Conservation (phyloP, 768 basidiomycete species). For the Auricularia heimuer region DNA sequence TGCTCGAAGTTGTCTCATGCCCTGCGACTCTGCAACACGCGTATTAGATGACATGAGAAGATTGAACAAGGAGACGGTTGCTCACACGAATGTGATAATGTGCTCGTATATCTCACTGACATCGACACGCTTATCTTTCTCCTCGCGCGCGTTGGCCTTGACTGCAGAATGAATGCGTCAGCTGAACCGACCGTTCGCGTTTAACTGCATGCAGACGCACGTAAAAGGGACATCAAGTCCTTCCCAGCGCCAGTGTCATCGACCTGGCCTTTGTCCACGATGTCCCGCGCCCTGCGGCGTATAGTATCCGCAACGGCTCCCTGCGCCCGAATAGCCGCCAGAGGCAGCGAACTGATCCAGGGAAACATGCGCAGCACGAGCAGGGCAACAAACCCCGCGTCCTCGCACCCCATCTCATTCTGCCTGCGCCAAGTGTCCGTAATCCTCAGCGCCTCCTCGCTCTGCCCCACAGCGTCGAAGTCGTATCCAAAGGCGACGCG, state of each 20-base stretch:
- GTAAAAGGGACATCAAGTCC: conserved; percentile 4
- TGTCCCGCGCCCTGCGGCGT: conserved; percentile 14
- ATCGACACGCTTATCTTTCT: conserved; percentile 1
- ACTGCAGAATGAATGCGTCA: background rate
- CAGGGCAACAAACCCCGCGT: conserved; percentile 13
- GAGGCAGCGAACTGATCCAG: conserved; percentile 16
- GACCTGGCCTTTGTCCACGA: conserved; percentile 15
- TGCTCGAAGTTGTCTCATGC: conserved; percentile 33
- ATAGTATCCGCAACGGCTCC: conserved; percentile 19
- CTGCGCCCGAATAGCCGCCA: conserved; percentile 19
- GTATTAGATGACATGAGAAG: background rate
- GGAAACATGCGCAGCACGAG: conserved; percentile 22
- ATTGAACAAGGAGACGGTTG: background rate
- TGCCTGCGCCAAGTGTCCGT: conserved; percentile 3
- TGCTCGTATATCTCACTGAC: conserved; percentile 10
- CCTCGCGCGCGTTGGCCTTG: background rate
- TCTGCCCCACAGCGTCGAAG: conserved; percentile 1
- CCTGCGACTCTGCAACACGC: conserved; percentile 29
- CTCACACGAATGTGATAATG: conserved; percentile 27
- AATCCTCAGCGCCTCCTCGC: conserved; percentile 3
- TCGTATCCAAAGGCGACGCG: conserved; percentile 7
- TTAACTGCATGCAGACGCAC: background rate
- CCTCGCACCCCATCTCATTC: conserved; percentile 1
- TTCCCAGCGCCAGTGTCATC: background rate
- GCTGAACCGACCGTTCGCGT: background rate